These are phyloP conservation scores for Nakazawaea pomicola DNA, from an alignment of 805 yeast species.

Conservation along the genomic window DNA sequence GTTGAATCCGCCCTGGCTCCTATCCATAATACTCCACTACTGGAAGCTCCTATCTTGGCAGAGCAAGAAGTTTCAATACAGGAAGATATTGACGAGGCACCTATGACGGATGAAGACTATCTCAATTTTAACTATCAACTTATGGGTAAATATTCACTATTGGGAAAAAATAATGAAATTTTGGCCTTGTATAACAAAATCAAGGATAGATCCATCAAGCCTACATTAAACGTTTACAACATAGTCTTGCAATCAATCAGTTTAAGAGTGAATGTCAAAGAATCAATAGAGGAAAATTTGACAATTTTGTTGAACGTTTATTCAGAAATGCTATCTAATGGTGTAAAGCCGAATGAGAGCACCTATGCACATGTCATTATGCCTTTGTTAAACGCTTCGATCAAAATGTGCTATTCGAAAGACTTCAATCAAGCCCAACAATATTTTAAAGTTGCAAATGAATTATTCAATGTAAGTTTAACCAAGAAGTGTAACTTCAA, in stretches of 20 bases:
- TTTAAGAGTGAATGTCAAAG: constrained; percentile 43
- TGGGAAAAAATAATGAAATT: constrained; percentile 27
- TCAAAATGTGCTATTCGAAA: constrained; percentile 31
- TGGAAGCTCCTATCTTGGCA: not conserved
- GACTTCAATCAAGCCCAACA: constrained; percentile 37
- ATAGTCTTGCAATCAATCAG: constrained; percentile 51
- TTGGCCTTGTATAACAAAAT: constrained; percentile 26
- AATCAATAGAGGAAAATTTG: constrained; percentile 52
- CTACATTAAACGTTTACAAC: constrained; percentile 48
- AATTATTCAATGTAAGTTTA: constrained; percentile 31
- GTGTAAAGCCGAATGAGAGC: constrained; percentile 47
- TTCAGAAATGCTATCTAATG: constrained; percentile 55
- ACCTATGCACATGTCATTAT: constrained; percentile 51
- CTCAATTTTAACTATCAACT: constrained; percentile 17
- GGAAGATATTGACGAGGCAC: not conserved
- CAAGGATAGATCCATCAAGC: constrained; percentile 33
- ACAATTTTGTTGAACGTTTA: constrained; percentile 62
- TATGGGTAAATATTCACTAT: constrained; percentile 19
- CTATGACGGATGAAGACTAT: constrained; percentile 1
- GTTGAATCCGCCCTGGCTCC: not conserved
- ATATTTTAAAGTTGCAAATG: constrained; percentile 46
- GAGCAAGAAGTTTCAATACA: not conserved
- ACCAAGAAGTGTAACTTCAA: constrained; percentile 33
- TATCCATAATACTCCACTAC: no score
- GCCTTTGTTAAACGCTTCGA: constrained; percentile 46